Evolutionary conservation across 495 filamentous ascomycete species (phyloP).

Genomic region (Chaetomium tenue): DNA sequence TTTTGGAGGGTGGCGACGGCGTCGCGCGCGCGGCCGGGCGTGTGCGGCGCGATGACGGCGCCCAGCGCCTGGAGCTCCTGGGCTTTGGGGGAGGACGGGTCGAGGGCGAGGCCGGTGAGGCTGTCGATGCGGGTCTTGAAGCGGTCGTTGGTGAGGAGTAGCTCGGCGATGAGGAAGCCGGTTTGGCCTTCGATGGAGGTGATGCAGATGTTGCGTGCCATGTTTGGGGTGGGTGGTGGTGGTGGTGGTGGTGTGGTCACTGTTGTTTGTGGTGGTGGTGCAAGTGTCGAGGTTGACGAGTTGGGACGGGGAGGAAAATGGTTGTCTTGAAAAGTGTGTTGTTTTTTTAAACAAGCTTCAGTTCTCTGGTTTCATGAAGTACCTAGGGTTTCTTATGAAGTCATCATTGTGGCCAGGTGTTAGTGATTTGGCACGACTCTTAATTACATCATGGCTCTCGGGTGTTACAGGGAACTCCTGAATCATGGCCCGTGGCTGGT

Average conservation of each 20-base stretch:
- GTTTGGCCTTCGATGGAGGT: slow-evolving; percentile 56
- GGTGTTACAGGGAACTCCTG: too few species aligned
- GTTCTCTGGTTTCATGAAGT: too few species aligned
- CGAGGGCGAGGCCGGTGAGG: slow-evolving; percentile 44
- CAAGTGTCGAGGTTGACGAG: too few species aligned
- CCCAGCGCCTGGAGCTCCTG: slow-evolving; percentile 57
- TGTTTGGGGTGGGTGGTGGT: slow-evolving; percentile 21
- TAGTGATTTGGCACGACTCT: background rate
- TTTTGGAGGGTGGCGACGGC: slow-evolving; percentile 43
- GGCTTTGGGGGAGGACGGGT: slow-evolving; percentile 49
- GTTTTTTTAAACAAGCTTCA: too few species aligned
- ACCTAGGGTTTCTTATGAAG: background rate
- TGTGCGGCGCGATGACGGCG: slow-evolving; percentile 48
- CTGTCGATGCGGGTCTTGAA: slow-evolving; percentile 45
- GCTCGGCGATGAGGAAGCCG: slow-evolving; percentile 54
- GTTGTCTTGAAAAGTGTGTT: too few species aligned
- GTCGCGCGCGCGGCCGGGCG: slow-evolving; percentile 43
- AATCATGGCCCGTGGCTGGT: too few species aligned
- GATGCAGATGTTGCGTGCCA: slow-evolving; percentile 53
- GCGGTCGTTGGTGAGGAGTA: slow-evolving; percentile 47
- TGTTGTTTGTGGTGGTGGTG: background rate
- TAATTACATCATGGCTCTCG: slow-evolving; percentile 6
- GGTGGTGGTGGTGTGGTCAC: background rate
- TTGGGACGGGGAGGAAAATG: background rate
- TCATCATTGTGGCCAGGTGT: slow-evolving; percentile 1